Base-by-base conservation (phyloP, 371 early-diverging fungal genomes). In the Lichtheimia ramosa region DNA sequence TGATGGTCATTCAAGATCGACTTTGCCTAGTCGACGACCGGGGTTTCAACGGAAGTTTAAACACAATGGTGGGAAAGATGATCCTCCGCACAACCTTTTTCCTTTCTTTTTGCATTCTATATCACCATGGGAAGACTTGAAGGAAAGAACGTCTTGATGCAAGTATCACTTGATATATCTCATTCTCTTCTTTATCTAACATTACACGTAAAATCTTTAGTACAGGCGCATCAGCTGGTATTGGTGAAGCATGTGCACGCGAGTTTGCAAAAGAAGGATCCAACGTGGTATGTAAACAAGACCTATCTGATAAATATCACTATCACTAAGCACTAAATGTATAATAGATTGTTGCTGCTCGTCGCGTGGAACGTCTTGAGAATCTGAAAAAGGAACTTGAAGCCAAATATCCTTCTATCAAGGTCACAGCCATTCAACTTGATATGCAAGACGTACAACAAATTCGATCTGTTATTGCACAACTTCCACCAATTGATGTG, bases 171-270 rank as follows among this genome's bases (percentile, higher is more conserved):
- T 21, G 10, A 53, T 52, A n/a, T n/a, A n/a, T n/a, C n/a, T 14
- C 10, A 25, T 46, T 55, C 16, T 58, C 61, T 14, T 52, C 3
- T 39, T 6, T 20, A 10, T 39, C 18, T 28, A 21, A 56, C 16
- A 28, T 24, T 10, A 3, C 43, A 24, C 21, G 12, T 25, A 18
- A 3, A 16, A 18, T 13, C 23, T 24, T 24, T 63, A 90, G 91
- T 56, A 95, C 96, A n/a, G 96, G 97, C n/a, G 96, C 96, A 18
- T 87, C 88, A 7, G 82, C 94, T 5, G 96, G 96, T 43, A 96
- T 96, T 56, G 96, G 96, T 55, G 87, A 87, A 56, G 91, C 92
- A 7, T 86, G 85, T 61, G 95, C 96, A 7, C 75, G 83, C 43
- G 91, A 92, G 63, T 97, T 94, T 74, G 97, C 97, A 16, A 77